phyloP scores from a whole-genome alignment of 257 asterid genomes.

The Coffea canephora region DNA sequence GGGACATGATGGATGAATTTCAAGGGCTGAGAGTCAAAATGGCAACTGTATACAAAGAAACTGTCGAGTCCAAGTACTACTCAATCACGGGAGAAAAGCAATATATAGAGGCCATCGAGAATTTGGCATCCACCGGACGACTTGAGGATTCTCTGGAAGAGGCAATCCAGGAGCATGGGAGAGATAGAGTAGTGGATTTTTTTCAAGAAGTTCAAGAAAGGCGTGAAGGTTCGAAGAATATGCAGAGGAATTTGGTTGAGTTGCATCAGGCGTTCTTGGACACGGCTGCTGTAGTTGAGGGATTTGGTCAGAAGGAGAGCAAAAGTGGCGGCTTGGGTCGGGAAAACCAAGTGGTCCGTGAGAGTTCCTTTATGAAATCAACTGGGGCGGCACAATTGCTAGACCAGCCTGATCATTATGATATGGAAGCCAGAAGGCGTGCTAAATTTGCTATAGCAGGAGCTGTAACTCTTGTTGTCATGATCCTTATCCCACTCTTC shows the following conservation, averaged over 20 bases:
- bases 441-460: constrained; percentile 14
- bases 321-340: not conserved
- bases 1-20: constrained; percentile 41
- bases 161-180: constrained; percentile 35
- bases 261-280: constrained; percentile 31
- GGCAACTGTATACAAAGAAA: constrained; percentile 33
- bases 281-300: constrained; percentile 30
- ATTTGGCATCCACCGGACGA: constrained; percentile 29
- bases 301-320: constrained; percentile 28
- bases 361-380: constrained; percentile 1
- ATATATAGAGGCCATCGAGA: constrained; percentile 28
- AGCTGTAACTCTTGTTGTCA: constrained; percentile 8
- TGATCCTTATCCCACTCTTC: constrained; percentile 19
- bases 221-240: constrained; percentile 33
- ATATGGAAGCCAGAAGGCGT: constrained; percentile 17
- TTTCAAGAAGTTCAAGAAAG: constrained; percentile 33
- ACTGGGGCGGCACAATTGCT: constrained; percentile 19
- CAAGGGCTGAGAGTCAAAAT: constrained; percentile 31
- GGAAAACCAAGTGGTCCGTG: not conserved
- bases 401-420: constrained; percentile 13
- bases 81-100: constrained; percentile 35
- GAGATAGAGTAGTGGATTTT: constrained; percentile 26
- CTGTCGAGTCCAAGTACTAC: constrained; percentile 29
- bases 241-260: constrained; percentile 32
- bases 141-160: constrained; percentile 26